Evolutionary conservation across 2,329 filamentous ascomycete species (phyloP).

Genomic region (Scolecobasidium constrictum): DNA sequence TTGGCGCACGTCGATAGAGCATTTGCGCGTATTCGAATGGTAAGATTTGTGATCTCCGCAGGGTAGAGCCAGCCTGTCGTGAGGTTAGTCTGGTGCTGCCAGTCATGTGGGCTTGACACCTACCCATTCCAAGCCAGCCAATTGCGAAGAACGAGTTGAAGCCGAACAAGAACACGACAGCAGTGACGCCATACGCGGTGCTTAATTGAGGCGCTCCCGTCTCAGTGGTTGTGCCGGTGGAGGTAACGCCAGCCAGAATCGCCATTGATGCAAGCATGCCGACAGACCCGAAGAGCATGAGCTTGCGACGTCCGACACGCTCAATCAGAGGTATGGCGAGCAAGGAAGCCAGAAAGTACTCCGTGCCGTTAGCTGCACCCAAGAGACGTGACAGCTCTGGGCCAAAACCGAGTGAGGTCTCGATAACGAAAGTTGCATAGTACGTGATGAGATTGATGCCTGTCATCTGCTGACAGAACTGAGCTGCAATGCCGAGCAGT

Average conservation of each 20-base stretch:
- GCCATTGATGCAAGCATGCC: slow-evolving; percentile 32
- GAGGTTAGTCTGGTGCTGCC: neutral
- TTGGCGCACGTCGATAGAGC: slow-evolving; percentile 30
- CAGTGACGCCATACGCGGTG: slow-evolving; percentile 30
- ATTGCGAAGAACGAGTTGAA: slow-evolving; percentile 23
- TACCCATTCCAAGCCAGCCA: slow-evolving; percentile 18
- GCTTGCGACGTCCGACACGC: slow-evolving; percentile 19
- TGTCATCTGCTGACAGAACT: neutral
- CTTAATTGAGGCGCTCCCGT: too few relatives aligned
- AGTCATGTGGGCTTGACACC: slow-evolving; percentile 16
- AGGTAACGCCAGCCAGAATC: slow-evolving; percentile 34
- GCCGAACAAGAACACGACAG: slow-evolving; percentile 33
- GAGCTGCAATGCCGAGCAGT: too few relatives aligned
- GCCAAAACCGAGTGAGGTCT: slow-evolving; percentile 32
- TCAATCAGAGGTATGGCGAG: slow-evolving; percentile 29
- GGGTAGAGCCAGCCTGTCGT: slow-evolving; percentile 15
- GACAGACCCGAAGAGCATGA: slow-evolving; percentile 21
- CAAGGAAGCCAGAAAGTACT: slow-evolving; percentile 27
- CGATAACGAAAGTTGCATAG: slow-evolving; percentile 24
- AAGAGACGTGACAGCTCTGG: slow-evolving; percentile 25
- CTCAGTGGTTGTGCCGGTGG: slow-evolving; percentile 22
- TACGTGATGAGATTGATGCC: slow-evolving; percentile 13
- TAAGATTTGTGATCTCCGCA: slow-evolving; percentile 33
- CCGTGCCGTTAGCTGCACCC: slow-evolving; percentile 31
- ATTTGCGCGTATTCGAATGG: slow-evolving; percentile 28